Conservation (phyloP, 2,329 filamentous ascomycete species). For the Calonectria pauciramosa region DNA sequence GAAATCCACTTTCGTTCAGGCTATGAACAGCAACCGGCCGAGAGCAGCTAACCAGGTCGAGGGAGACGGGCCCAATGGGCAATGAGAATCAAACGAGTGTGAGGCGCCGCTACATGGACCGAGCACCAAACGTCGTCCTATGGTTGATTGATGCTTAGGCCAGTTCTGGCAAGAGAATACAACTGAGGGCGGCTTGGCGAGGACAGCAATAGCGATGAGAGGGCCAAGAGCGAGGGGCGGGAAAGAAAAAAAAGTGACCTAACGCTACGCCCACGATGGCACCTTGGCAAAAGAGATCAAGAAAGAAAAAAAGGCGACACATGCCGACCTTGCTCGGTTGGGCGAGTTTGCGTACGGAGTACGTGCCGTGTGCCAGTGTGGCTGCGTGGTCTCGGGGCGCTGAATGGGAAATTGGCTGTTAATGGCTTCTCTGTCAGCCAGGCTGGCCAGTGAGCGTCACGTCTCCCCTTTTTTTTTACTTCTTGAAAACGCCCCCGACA, state of each 20-base stretch:
- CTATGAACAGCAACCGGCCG: conserved; percentile 1
- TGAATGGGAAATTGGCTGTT: conserved; percentile 45
- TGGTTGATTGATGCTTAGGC: neutral
- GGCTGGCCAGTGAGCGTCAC: conserved; percentile 41
- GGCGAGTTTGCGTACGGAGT: neutral
- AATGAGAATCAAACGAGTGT: conserved; percentile 26
- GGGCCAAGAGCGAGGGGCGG: neutral
- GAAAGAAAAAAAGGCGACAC: conserved; percentile 21
- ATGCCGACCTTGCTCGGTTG: conserved; percentile 37
- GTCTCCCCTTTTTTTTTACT: conserved; percentile 38
- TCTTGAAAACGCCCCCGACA: neutral
- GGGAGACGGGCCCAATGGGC: conserved; percentile 15
- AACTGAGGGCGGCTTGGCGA: neutral
- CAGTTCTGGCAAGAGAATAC: neutral
- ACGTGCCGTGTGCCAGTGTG: conserved; percentile 5
- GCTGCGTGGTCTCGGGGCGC: neutral
- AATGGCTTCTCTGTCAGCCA: conserved; percentile 45
- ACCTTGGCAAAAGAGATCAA: conserved; percentile 4
- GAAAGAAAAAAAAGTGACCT: conserved; percentile 4
- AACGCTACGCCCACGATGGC: conserved; percentile 18
- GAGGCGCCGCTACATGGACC: conserved; percentile 10
- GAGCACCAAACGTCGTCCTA: neutral
- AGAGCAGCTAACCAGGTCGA: conserved; percentile 24
- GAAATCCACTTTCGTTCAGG: conserved; percentile 35
- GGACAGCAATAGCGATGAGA: neutral